Conservation (phyloP, 495 filamentous ascomycete genomes). For the Penicillium maclennaniae region DNA sequence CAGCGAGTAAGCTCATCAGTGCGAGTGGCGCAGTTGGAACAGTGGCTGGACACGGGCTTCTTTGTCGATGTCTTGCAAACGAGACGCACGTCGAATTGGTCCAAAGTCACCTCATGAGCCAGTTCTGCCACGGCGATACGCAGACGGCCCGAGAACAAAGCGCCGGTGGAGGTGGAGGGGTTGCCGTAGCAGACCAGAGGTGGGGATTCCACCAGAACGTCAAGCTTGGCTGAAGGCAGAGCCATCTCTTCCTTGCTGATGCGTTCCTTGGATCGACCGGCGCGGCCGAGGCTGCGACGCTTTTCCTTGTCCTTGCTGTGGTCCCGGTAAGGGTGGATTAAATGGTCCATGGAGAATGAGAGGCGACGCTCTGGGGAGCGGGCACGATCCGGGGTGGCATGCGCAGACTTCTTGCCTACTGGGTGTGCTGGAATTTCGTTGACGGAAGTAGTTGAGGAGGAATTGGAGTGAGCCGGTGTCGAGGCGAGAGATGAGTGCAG, state of each 20-base stretch:
- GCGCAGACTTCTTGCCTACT: constrained; percentile 29
- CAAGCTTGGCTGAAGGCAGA: constrained; percentile 53
- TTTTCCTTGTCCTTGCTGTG: constrained; percentile 45
- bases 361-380: constrained; percentile 43
- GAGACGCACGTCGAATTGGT: constrained; percentile 66
- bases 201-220: constrained; percentile 82
- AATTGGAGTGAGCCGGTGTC: constrained; percentile 37
- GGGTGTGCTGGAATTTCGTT: constrained; percentile 35
- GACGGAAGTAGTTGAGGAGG: constrained; percentile 42
- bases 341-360: constrained; percentile 42
- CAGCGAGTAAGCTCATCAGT: constrained; percentile 71
- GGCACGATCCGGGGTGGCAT: constrained; percentile 27
- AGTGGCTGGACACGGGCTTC: constrained; percentile 74
- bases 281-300: constrained; percentile 34
- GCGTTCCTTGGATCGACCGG: constrained; percentile 42
- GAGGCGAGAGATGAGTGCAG: constrained; percentile 33
- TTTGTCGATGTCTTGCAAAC: constrained; percentile 64
- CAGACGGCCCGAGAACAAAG: constrained; percentile 82
- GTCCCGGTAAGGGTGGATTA: constrained; percentile 45
- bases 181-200: constrained; percentile 80
- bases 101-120: constrained; percentile 52
- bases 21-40: constrained; percentile 66
- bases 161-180: constrained; percentile 72
- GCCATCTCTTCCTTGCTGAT: constrained; percentile 22
- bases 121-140: constrained; percentile 65